phyloP scores from a whole-genome alignment of 2,329 filamentous ascomycete species.

The Corinectria fuckeliana region DNA sequence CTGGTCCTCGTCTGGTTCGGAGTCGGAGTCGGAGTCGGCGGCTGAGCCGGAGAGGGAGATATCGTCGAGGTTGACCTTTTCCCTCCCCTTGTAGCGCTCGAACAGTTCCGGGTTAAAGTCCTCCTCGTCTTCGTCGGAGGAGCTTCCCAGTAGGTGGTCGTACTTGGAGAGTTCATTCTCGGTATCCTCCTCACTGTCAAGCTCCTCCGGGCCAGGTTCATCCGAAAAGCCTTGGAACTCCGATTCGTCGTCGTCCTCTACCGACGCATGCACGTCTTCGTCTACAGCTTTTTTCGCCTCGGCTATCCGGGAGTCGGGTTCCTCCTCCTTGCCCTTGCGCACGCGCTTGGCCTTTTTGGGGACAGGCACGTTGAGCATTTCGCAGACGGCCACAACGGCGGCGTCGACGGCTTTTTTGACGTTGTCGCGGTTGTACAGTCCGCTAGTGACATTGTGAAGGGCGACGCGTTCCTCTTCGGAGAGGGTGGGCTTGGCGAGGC shows the following conservation, averaged over 20 bases:
- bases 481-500: slow-evolving; percentile 57
- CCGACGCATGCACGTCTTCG: slow-evolving; percentile 27
- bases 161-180: slow-evolving; percentile 49
- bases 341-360: slow-evolving; percentile 49
- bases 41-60: slow-evolving; percentile 48
- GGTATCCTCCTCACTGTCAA: slow-evolving; percentile 36
- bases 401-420: slow-evolving; percentile 58
- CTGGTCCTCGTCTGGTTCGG: slow-evolving; percentile 34
- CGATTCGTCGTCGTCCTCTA: slow-evolving; percentile 37
- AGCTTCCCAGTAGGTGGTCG: slow-evolving; percentile 53
- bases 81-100: slow-evolving; percentile 41
- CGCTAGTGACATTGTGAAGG: slow-evolving; percentile 66
- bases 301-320: slow-evolving; percentile 17
- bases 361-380: slow-evolving; percentile 54
- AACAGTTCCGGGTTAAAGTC: slow-evolving; percentile 45
- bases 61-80: slow-evolving; percentile 48
- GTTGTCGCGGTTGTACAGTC: slow-evolving; percentile 58
- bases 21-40: slow-evolving; percentile 37
- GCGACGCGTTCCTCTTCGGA: slow-evolving; percentile 58
- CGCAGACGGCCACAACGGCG: slow-evolving; percentile 57
- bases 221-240: slow-evolving; percentile 48
- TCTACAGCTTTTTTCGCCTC: slow-evolving; percentile 23
- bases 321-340: slow-evolving; percentile 39
- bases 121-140: slow-evolving; percentile 49
- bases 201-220: slow-evolving; percentile 23